Evolutionary conservation across 345 rosid species (phyloP).

Genomic region (Ceriops decandra): DNA sequence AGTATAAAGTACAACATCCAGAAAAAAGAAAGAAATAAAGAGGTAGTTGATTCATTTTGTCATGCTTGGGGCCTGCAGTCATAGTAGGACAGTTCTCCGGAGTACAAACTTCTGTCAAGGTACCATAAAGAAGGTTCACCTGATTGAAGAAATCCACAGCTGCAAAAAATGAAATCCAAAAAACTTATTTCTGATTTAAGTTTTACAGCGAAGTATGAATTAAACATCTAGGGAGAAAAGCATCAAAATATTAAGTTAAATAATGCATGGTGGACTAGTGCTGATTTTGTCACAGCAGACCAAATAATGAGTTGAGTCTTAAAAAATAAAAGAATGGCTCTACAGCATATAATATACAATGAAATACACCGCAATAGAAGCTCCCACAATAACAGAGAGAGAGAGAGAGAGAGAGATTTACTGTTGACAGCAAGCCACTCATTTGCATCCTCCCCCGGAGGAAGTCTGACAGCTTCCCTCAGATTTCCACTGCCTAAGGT

Average conservation of each 20-base stretch:
- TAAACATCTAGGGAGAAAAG: not conserved
- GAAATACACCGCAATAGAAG: not conserved
- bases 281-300: not conserved
- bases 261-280: not conserved
- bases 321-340: not conserved
- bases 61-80: conserved; percentile 75
- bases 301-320: not conserved
- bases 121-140: conserved; percentile 60
- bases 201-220: not conserved
- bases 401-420: conserved; percentile 7
- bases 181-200: conserved; percentile 18
- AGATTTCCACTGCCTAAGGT: conserved; percentile 71
- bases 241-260: not conserved
- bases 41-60: conserved; percentile 5
- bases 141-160: conserved; percentile 83
- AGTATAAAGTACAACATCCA: not conserved
- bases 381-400: not conserved
- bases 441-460: conserved; percentile 68
- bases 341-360: not conserved
- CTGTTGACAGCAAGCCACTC: conserved; percentile 83
- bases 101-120: conserved; percentile 70
- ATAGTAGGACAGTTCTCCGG: conserved; percentile 51
- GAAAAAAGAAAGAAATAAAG: not conserved
- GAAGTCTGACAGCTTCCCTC: conserved; percentile 64
- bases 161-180: conserved; percentile 29